Evolutionary conservation across 73 alveolate species (phyloP).

Genomic region (Tetrahymena thermophila): DNA sequence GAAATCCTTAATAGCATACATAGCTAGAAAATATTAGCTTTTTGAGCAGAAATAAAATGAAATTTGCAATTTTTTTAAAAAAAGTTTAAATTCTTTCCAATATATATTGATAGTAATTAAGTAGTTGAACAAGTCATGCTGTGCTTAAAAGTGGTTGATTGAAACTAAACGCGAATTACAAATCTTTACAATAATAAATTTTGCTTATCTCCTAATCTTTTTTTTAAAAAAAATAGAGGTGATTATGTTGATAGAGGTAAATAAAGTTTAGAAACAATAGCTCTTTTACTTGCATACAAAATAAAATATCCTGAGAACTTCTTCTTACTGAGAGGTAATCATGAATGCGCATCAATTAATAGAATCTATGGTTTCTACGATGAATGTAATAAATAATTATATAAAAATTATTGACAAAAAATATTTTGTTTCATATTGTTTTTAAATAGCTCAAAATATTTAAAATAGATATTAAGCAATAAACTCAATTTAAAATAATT

Average conservation of each 20-base stretch:
- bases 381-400: constrained; percentile 38
- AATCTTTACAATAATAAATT: not conserved
- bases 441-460: not conserved
- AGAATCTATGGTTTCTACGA: constrained; percentile 85
- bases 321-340: constrained; percentile 81
- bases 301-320: constrained; percentile 70
- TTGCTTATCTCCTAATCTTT: not conserved
- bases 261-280: constrained; percentile 60
- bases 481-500: not conserved
- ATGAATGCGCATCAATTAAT: constrained; percentile 78
- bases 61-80: not conserved
- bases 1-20: not conserved
- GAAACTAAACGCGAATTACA: not conserved
- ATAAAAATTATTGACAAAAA: not conserved
- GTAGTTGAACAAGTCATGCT: not conserved
- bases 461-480: not conserved
- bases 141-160: not conserved
- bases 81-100: no score
- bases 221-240: constrained; percentile 28
- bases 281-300: constrained; percentile 66
- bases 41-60: not conserved
- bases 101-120: not conserved
- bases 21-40: not conserved
- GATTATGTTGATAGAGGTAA: constrained; percentile 78
- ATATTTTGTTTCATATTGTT: not conserved